These are phyloP conservation scores for Trichoderma sp. DNA, from an alignment of 2,329 filamentous ascomycete species.

Conservation along the genomic window DNA sequence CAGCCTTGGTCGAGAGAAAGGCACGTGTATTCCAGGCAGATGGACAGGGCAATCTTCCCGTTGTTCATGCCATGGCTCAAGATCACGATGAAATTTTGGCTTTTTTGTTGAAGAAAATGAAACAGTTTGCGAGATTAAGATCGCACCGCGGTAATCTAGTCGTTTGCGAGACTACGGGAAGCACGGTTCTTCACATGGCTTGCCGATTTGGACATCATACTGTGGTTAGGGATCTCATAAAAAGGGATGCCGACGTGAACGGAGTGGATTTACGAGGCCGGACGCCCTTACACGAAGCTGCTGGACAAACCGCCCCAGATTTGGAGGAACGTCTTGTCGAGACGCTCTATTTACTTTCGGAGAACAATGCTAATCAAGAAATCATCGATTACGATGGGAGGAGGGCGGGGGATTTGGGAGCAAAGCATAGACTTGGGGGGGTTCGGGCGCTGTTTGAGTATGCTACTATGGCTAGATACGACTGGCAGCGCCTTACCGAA, in stretches of 20 bases:
- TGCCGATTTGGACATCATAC: slow-evolving; percentile 13
- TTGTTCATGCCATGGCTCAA: slow-evolving; percentile 18
- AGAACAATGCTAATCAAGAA: neutral
- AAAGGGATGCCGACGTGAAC: neutral
- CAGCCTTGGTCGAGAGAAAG: neutral
- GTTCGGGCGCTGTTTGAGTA: slow-evolving; percentile 13
- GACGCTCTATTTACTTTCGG: neutral
- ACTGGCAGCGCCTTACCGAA: neutral
- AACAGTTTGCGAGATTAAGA: neutral
- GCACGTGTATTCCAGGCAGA: slow-evolving; percentile 1
- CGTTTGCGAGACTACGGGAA: neutral
- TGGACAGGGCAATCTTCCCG: slow-evolving; percentile 7
- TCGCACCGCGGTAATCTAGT: neutral
- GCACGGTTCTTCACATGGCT: slow-evolving; percentile 19
- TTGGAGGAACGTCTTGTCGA: neutral
- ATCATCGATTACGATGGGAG: neutral
- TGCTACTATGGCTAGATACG: neutral
- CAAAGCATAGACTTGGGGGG: neutral
- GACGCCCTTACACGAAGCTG: slow-evolving; percentile 19
- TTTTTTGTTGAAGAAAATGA: neutral
- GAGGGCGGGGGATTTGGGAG: neutral
- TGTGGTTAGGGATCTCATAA: neutral
- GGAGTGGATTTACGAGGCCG: neutral
- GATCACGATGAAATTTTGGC: neutral
- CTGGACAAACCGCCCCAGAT: neutral